Conservation (phyloP, 371 early-diverging fungal species). For the Conidiobolus incongruus region DNA sequence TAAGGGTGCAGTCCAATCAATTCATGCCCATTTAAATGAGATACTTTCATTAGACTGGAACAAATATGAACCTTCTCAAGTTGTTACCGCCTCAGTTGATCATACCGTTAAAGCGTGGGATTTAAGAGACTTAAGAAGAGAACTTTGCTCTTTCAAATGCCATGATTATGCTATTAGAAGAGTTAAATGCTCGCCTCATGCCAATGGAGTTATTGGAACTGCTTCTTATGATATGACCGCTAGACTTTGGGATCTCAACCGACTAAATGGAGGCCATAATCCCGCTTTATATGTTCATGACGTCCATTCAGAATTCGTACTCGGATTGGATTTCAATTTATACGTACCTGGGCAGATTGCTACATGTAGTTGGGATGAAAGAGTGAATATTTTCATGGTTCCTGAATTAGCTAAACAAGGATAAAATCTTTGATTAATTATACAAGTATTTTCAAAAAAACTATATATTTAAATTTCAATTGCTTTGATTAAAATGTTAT, state of each 20-base stretch:
- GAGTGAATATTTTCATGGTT: slow-evolving; percentile 26
- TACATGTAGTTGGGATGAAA: slow-evolving; percentile 89
- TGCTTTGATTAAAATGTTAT: no score
- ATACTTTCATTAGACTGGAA: slow-evolving; percentile 84
- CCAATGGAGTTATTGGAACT: slow-evolving; percentile 48
- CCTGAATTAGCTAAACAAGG: slow-evolving; percentile 1
- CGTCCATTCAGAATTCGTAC: slow-evolving; percentile 80
- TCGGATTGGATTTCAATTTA: slow-evolving; percentile 76
- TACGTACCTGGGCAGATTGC: slow-evolving; percentile 66
- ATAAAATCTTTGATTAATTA: no score
- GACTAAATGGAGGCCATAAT: slow-evolving; percentile 14
- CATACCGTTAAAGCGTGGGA: slow-evolving; percentile 78
- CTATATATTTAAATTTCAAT: no score
- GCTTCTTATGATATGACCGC: slow-evolving; percentile 88
- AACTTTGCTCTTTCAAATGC: slow-evolving; percentile 40
- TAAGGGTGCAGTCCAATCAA: slow-evolving; percentile 34
- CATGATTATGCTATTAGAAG: slow-evolving; percentile 81
- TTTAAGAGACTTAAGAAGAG: slow-evolving; percentile 43
- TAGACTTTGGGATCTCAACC: slow-evolving; percentile 67
- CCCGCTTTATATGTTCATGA: slow-evolving; percentile 40
- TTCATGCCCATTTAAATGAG: slow-evolving; percentile 69
- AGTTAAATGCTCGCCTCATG: slow-evolving; percentile 76
- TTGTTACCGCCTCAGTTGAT: slow-evolving; percentile 70
- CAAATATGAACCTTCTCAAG: slow-evolving; percentile 54
- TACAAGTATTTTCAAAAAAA: no score